These are phyloP conservation scores for Macrophomina pseudophaseolina DNA, from an alignment of 2,329 filamentous ascomycete species.

Conservation along the genomic window DNA sequence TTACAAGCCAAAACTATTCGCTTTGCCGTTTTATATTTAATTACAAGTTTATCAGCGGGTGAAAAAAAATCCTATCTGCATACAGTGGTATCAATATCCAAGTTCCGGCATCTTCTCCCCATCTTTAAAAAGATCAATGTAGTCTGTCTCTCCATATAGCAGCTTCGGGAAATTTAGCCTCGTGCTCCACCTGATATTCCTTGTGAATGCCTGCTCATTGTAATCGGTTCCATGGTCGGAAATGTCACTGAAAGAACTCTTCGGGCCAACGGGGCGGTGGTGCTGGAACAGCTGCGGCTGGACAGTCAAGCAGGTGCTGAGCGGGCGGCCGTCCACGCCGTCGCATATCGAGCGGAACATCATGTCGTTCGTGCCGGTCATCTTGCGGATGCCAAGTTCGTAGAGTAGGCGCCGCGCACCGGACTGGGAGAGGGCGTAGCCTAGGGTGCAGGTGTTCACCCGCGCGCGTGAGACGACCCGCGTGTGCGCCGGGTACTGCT, in stretches of 20 bases:
- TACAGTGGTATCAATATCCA: too few species aligned
- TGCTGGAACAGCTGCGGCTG: conserved; percentile 36
- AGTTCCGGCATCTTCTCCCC: neutral
- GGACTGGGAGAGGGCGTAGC: conserved; percentile 29
- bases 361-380: conserved; percentile 40
- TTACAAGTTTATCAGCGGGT: too few species aligned
- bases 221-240: conserved; percentile 31
- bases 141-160: conserved; percentile 30
- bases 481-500: conserved; percentile 29
- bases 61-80: too few species aligned
- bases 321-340: conserved; percentile 29
- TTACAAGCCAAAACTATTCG: too few species aligned
- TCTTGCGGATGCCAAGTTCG: conserved; percentile 34
- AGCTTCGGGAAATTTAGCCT: conserved; percentile 33
- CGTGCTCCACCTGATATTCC: conserved; percentile 36
- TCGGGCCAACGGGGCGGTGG: conserved; percentile 30
- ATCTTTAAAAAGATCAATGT: conserved; percentile 20
- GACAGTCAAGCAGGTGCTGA: conserved; percentile 35
- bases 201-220: conserved; percentile 29
- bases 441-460: conserved; percentile 25
- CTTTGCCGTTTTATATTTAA: too few species aligned
- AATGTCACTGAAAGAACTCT: conserved; percentile 32
- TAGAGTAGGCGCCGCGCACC: conserved; percentile 37
- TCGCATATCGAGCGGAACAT: conserved; percentile 40
- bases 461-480: conserved; percentile 28